Conservation (phyloP, 1,284 basidiomycete genomes). For the Wallemia hederae region DNA sequence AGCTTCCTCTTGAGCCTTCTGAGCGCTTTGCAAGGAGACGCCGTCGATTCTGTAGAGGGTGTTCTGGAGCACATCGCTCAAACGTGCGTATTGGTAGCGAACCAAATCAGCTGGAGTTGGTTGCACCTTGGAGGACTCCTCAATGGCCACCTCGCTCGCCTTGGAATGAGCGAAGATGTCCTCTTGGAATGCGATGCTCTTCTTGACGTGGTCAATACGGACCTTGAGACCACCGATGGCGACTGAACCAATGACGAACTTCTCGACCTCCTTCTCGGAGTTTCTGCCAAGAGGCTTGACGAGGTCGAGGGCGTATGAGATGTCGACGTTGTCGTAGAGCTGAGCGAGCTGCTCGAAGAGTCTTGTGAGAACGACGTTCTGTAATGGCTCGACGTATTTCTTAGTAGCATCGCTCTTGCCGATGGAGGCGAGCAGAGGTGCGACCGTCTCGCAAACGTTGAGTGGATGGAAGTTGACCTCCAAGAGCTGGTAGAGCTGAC, state of each 20-base stretch:
- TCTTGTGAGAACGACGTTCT: constrained; percentile 70
- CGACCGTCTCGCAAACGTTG: constrained; percentile 50
- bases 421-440: constrained; percentile 46
- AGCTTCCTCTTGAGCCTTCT: constrained; percentile 13
- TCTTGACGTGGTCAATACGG: constrained; percentile 63
- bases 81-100: constrained; percentile 39
- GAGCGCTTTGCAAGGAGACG: constrained; percentile 13
- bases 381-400: constrained; percentile 65
- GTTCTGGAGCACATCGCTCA: constrained; percentile 42
- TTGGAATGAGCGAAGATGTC: constrained; percentile 20
- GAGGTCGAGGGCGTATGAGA: constrained; percentile 42
- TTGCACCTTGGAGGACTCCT: constrained; percentile 27
- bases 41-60: constrained; percentile 27
- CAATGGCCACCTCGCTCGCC: constrained; percentile 18
- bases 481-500: constrained; percentile 62
- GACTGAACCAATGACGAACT: constrained; percentile 75
- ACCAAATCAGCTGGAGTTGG: constrained; percentile 37
- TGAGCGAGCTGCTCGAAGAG: constrained; percentile 82
- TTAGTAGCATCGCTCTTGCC: constrained; percentile 26
- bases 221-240: constrained; percentile 65
- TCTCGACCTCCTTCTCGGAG: constrained; percentile 49
- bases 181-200: constrained; percentile 62
- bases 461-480: constrained; percentile 89
- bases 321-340: constrained; percentile 70
- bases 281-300: constrained; percentile 36